Percentiles rank a stretch among this genome's conserved stretches.
These are phyloP conservation scores for Solanum appendiculatum DNA, from an alignment of 257 asterid genomes.

Conservation along the genomic window DNA sequence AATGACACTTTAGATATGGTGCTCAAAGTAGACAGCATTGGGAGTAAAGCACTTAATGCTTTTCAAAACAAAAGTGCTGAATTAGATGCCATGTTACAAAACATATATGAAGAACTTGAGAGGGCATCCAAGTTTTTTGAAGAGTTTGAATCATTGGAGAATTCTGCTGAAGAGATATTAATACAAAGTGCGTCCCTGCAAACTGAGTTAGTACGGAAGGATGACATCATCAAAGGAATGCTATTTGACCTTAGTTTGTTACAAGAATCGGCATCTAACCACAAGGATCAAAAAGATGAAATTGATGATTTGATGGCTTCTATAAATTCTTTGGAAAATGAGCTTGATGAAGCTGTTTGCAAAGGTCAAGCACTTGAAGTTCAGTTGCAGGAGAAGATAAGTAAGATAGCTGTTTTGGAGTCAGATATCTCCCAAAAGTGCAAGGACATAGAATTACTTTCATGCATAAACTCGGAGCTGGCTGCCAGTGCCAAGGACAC, in stretches of 20 bases:
- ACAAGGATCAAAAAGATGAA: conserved; percentile 66
- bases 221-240: conserved; percentile 69
- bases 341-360: conserved; percentile 48
- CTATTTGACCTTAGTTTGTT: conserved; percentile 79
- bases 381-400: conserved; percentile 47
- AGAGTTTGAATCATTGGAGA: conserved; percentile 49
- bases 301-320: conserved; percentile 44
- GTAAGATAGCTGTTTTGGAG: conserved; percentile 48
- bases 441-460: conserved; percentile 32
- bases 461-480: conserved; percentile 42
- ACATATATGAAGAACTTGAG: conserved; percentile 32
- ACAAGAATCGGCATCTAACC: conserved; percentile 81
- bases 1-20: conserved; percentile 1
- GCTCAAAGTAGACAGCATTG: conserved; percentile 12
- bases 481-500: conserved; percentile 33
- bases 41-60: conserved; percentile 25
- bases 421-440: conserved; percentile 30
- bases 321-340: conserved; percentile 35
- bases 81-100: conserved; percentile 32
- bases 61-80: conserved; percentile 17
- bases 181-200: conserved; percentile 35
- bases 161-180: conserved; percentile 41
- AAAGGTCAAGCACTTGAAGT: conserved; percentile 42
- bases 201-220: conserved; percentile 67
- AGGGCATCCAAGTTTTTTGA: conserved; percentile 23